Evolutionary conservation across 2,329 filamentous ascomycete species (phyloP).

Genomic region (Claviceps fusiformis): DNA sequence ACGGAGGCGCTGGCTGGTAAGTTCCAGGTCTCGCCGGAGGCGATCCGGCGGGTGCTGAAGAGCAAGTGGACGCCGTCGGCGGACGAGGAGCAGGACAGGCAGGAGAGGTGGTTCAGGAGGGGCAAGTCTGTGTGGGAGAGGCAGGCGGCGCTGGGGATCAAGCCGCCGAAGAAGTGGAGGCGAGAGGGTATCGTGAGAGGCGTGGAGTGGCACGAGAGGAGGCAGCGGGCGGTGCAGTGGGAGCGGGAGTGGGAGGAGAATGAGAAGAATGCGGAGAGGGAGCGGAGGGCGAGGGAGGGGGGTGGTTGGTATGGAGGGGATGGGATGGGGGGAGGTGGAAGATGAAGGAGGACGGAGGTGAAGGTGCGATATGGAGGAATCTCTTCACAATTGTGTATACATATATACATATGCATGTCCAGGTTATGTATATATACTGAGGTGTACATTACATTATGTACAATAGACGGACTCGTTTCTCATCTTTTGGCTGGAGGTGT

Average conservation of each 20-base stretch:
- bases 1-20: slow-evolving; percentile 59
- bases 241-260: slow-evolving; percentile 19
- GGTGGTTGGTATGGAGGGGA: neutral
- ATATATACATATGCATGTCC: neutral
- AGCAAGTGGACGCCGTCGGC: slow-evolving; percentile 56
- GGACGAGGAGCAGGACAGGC: slow-evolving; percentile 43
- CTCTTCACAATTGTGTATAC: neutral
- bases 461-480: no score
- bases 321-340: neutral
- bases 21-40: slow-evolving; percentile 80
- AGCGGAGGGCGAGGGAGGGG: slow-evolving; percentile 7
- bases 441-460: neutral
- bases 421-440: neutral
- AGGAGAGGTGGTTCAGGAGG: slow-evolving; percentile 47
- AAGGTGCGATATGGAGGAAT: neutral
- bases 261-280: slow-evolving; percentile 16
- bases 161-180: slow-evolving; percentile 48
- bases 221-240: slow-evolving; percentile 13
- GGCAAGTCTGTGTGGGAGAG: slow-evolving; percentile 46
- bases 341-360: neutral
- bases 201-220: slow-evolving; percentile 26
- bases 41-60: slow-evolving; percentile 73
- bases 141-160: slow-evolving; percentile 46
- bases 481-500: no score
- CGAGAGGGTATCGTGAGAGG: slow-evolving; percentile 36